These are phyloP conservation scores for Bipolaris gigantea DNA, from an alignment of 2,329 filamentous ascomycete species.

Conservation along the genomic window DNA sequence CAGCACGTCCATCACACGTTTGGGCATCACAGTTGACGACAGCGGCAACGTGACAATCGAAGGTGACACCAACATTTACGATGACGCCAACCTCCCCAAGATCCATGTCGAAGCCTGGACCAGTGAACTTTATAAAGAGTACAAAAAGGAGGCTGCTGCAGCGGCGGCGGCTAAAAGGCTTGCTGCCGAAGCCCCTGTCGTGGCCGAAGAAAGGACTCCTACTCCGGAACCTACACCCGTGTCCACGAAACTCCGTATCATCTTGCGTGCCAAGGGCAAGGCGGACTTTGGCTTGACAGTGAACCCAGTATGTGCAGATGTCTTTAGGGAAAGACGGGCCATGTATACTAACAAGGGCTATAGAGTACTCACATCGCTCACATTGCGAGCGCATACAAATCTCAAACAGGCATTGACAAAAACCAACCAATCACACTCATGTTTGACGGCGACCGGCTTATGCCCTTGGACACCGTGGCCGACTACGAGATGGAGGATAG, in stretches of 20 bases:
- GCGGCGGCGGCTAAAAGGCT: conserved; percentile 38
- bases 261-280: conserved; percentile 56
- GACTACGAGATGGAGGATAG: conserved; percentile 43
- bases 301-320: conserved; percentile 45
- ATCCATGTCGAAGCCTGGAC: conserved; percentile 82
- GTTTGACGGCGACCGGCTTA: conserved; percentile 45
- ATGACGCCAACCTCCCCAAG: conserved; percentile 53
- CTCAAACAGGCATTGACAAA: conserved; percentile 22
- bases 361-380: conserved; percentile 38
- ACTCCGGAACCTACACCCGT: conserved; percentile 22
- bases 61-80: conserved; percentile 53
- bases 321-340: background rate
- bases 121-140: conserved; percentile 60
- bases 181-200: conserved; percentile 40
- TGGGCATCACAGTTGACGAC: conserved; percentile 54
- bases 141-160: conserved; percentile 47
- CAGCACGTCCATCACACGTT: conserved; percentile 60
- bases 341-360: conserved; percentile 10
- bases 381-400: conserved; percentile 36
- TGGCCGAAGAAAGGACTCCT: conserved; percentile 19
- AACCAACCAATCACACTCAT: conserved; percentile 39
- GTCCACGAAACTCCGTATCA: conserved; percentile 48
- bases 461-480: conserved; percentile 36
- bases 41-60: conserved; percentile 45
- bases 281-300: conserved; percentile 56